Base-by-base conservation (phyloP, 306 rosid genomes). In the Cucurbita pepo region DNA sequence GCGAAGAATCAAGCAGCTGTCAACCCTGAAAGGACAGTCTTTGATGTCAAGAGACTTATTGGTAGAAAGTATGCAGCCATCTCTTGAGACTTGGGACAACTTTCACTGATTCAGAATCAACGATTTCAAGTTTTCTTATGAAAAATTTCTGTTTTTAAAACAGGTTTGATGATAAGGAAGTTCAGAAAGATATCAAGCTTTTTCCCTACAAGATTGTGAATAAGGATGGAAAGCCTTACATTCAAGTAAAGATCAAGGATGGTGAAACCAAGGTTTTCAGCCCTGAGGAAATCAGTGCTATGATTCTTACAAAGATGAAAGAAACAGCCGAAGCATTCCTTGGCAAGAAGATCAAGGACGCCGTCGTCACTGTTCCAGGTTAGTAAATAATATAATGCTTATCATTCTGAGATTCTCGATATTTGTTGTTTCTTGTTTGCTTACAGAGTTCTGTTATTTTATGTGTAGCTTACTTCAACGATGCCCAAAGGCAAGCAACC, bases 401-500 rank as follows among this genome's bases (percentile, higher is more conserved):
- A 16, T 44, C 13, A 61, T 30, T 41, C 51, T 19, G 45, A 51
- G 15, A 18, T 12, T 47, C 61, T 50, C 38, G 22, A 37, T 36
- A 56, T 52, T 36, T 44, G 21, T n/a, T 30, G 41, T 14, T 61
- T 59, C 38, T n/a, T 69, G 56, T 57, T 30, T 51, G 45, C 38
- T 71, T 5, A 47, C 7, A 41, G 37, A n/a, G 37, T 55, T 72
- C 40, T 77, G 4, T 21, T 56, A 38, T 79, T 63, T 53, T 78
- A 19, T 82, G 15, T 60, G 19, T 89, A 93, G 97, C 99, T 50
- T 95, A 95, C 86, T 95, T 95, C 77, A 95, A 95, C 61, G 99
- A 95, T 80, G 99, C 99, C 75, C 99, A 95, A 87, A 89, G 99
- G 85, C 97, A 95, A 82, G 99, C 97, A 74, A 95, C 99, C 82